Base-by-base conservation (phyloP, 306 rosid species). In the Quercus cerris region DNA sequence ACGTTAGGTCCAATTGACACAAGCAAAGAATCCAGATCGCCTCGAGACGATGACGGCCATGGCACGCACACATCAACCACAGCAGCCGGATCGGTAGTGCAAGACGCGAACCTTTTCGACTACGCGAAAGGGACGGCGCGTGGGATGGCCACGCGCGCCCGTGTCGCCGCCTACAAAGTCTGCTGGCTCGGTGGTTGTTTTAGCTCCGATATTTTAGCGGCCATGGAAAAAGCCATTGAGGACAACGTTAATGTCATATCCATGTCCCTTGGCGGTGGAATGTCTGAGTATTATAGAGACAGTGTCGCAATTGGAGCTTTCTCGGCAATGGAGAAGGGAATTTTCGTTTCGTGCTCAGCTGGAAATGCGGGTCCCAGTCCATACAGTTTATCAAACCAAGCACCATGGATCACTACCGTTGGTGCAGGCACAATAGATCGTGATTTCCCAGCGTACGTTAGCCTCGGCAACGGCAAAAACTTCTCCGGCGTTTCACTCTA, bases 381-480 rank as follows among this genome's bases (percentile, higher is more conserved):
- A 1, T 79, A 8, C 33, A 77, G 87, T 59, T 38, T 91, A 23
- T 76, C 88, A 0, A 94, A 94, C 38, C n/a, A 77, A 6, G 96
- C 98, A n/a, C 98, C 98, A 22, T 94, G 98, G 98, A 85, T 94
- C 66, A 88, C 91, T 1, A 92, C 97, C 18, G 94, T 94, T 1
- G 98, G 97, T 17, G 98, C 97, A 19, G 97, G 98, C 52, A 92
- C 97, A 23, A 74, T 94, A 11, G 98, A 94, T 84, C 97, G 98
- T 1, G 94, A 91, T 67, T 94, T 94, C 58, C 97, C 94, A 0
- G 94, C 94, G 0, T 82, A 22, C 2, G 90, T 88, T 8, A 85
- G 77, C 75, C 86, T 94, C 18, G 94, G 97, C 11, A 90, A 88
- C 63, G 98, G 97, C 5, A 55, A 89, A 58, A 91, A 88, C 70